These are phyloP conservation scores for Tricholoma sp. DNA, from an alignment of 768 basidiomycete genomes.

Conservation along the genomic window DNA sequence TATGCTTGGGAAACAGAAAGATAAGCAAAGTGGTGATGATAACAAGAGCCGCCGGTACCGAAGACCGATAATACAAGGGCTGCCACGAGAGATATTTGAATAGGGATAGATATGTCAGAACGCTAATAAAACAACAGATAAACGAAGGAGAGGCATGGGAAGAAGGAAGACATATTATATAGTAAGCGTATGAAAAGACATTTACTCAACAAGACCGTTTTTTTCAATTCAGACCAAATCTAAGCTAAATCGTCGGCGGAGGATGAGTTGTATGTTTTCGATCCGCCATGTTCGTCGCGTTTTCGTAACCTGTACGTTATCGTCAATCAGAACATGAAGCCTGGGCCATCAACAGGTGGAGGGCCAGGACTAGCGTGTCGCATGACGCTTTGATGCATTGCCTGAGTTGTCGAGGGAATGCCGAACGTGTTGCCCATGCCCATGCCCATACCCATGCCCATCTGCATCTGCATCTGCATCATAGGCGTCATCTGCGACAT, in stretches of 20 bases:
- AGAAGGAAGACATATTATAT: constrained; percentile 13
- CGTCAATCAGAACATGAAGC: constrained; percentile 29
- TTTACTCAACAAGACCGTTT: neutral
- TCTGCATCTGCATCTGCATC: constrained; percentile 55
- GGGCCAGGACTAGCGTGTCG: constrained; percentile 51
- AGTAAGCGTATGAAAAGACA: constrained; percentile 2
- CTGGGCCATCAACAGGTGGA: constrained; percentile 30
- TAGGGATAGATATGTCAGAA: neutral
- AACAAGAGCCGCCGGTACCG: neutral
- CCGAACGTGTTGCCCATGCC: constrained; percentile 47
- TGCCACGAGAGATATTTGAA: neutral
- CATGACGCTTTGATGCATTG: constrained; percentile 87
- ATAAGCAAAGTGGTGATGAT: neutral
- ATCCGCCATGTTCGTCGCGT: neutral
- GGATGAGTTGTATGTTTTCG: neutral
- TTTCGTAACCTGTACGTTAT: neutral
- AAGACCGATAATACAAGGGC: constrained; percentile 1
- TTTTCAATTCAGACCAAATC: neutral
- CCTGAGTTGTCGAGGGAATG: constrained; percentile 54
- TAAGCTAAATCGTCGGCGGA: neutral
- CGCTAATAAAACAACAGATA: constrained; percentile 1
- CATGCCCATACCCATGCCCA: constrained; percentile 46
- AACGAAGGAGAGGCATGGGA: constrained; percentile 12
- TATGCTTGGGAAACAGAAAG: neutral
- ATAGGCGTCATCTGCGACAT: constrained; percentile 58